Conservation (phyloP, 2,329 filamentous ascomycete genomes). For the Coniochaeta prunicola region DNA sequence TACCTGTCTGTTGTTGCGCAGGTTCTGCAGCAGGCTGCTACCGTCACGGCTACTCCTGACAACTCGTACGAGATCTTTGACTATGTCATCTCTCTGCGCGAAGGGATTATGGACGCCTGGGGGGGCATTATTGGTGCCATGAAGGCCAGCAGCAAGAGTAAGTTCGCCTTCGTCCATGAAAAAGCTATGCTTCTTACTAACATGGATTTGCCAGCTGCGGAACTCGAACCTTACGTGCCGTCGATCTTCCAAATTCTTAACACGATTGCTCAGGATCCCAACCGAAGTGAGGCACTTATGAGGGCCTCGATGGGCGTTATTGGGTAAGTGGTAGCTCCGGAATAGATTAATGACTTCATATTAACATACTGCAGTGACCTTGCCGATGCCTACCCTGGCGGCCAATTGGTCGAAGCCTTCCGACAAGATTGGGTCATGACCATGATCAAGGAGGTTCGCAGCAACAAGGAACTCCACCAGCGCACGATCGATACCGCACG, state of each 20-base stretch:
- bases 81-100: constrained; percentile 88
- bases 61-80: constrained; percentile 93
- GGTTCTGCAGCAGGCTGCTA: constrained; percentile 87
- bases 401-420: constrained; percentile 78
- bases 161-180: constrained; percentile 20
- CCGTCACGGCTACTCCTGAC: constrained; percentile 70
- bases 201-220: constrained; percentile 44
- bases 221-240: constrained; percentile 70
- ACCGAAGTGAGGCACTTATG: constrained; percentile 86
- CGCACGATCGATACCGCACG: constrained; percentile 91
- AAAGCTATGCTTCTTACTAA: constrained; percentile 15
- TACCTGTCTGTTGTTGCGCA: constrained; percentile 90
- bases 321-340: constrained; percentile 53
- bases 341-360: background rate
- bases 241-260: constrained; percentile 84
- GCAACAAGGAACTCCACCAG: constrained; percentile 76
- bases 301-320: constrained; percentile 96
- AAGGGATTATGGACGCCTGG: constrained; percentile 99
- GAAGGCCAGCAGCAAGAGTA: constrained; percentile 74
- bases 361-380: constrained; percentile 63
- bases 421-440: constrained; percentile 82
- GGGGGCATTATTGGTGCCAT: constrained; percentile 93
- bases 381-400: constrained; percentile 86
- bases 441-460: constrained; percentile 87
- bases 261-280: constrained; percentile 71